These are phyloP conservation scores for Malassezia cuniculi DNA, from an alignment of 1,284 basidiomycete species.

Conservation along the genomic window DNA sequence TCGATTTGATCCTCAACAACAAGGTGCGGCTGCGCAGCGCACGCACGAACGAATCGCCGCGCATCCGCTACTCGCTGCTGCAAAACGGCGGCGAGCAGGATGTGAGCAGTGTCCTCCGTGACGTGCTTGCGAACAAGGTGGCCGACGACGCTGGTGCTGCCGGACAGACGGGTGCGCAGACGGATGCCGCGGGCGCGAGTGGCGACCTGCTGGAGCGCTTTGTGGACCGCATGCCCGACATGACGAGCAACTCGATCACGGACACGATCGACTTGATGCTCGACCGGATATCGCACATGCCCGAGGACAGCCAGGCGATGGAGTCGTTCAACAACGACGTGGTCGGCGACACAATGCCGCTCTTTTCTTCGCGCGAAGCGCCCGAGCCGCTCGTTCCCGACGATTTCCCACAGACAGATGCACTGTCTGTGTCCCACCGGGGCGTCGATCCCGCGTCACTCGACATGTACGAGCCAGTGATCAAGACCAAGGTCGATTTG, in stretches of 20 bases:
- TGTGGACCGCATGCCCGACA: constrained; percentile 1
- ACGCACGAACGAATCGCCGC: constrained; percentile 3
- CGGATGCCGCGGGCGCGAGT: neutral
- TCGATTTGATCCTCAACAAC: constrained; percentile 7
- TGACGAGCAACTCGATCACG: neutral
- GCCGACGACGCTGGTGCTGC: too few relatives aligned
- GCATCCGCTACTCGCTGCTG: constrained; percentile 9
- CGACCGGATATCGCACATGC: neutral
- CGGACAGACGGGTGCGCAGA: neutral
- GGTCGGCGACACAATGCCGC: too few relatives aligned
- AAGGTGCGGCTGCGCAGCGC: constrained; percentile 4
- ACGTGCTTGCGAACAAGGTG: constrained; percentile 1
- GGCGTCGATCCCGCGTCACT: too few relatives aligned
- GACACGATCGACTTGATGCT: constrained; percentile 6
- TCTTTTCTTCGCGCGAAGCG: too few relatives aligned
- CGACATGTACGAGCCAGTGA: too few relatives aligned
- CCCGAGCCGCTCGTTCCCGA: too few relatives aligned
- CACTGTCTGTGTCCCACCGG: too few relatives aligned
- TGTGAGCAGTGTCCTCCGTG: constrained; percentile 1
- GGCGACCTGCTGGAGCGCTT: constrained; percentile 8
- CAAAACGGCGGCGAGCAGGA: constrained; percentile 3
- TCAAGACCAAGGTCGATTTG: too few relatives aligned
- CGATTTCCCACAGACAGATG: too few relatives aligned
- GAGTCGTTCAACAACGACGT: too few relatives aligned
- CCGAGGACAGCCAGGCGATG: too few relatives aligned